phyloP scores from a whole-genome alignment of 257 asterid species.

The Perilla frutescens region DNA sequence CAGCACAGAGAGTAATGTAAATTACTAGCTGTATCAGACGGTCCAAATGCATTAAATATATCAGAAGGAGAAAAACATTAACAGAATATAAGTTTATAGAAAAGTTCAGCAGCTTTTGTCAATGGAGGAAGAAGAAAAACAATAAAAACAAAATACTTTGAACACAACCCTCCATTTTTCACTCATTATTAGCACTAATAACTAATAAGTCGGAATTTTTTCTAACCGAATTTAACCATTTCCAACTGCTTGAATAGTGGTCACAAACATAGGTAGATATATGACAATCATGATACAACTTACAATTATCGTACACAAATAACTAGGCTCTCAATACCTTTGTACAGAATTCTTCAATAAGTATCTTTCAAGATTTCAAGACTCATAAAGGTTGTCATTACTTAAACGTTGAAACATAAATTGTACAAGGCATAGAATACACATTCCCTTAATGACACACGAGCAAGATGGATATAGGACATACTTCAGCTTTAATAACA shows the following conservation, averaged over 20 bases:
- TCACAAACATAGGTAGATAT: neutral
- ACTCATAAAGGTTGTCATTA: slow-evolving; percentile 19
- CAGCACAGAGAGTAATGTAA: slow-evolving; percentile 27
- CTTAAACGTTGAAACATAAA: neutral
- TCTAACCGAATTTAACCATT: slow-evolving; percentile 3
- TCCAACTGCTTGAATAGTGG: slow-evolving; percentile 12
- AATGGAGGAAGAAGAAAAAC: neutral
- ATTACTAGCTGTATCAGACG: slow-evolving; percentile 1
- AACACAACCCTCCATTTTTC: neutral
- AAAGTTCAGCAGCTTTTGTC: neutral
- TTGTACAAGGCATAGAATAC: slow-evolving; percentile 13
- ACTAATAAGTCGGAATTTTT: slow-evolving; percentile 4
- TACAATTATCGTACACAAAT: slow-evolving; percentile 12
- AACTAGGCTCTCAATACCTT: neutral
- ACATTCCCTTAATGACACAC: slow-evolving; percentile 8
- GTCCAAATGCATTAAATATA: slow-evolving; percentile 6
- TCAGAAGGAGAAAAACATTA: neutral
- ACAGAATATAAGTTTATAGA: neutral
- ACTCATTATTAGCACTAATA: neutral
- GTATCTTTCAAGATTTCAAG: neutral
- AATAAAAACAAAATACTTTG: neutral
- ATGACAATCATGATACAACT: slow-evolving; percentile 1
- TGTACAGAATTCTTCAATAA: neutral
- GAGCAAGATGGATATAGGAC: slow-evolving; percentile 7
- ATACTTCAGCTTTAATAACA: slow-evolving; percentile 26